These are phyloP conservation scores for Zygosaccharomyces pseudobailii DNA, from an alignment of 1,139 yeast species.

Conservation along the genomic window DNA sequence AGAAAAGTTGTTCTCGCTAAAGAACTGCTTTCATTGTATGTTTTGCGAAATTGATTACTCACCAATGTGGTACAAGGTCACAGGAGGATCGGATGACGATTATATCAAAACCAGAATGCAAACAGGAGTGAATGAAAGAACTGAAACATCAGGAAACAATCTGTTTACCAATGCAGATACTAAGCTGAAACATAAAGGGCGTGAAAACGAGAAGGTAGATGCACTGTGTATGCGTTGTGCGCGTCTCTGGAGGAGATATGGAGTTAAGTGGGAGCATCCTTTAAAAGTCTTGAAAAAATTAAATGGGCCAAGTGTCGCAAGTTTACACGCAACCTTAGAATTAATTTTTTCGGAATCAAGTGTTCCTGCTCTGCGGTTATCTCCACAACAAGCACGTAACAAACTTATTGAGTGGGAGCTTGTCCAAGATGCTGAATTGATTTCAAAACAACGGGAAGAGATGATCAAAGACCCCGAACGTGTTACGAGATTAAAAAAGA, in stretches of 20 bases:
- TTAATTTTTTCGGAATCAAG: conserved; percentile 20
- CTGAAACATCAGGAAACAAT: conserved; percentile 34
- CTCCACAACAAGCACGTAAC: conserved; percentile 32
- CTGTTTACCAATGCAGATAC: conserved; percentile 50
- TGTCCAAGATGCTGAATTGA: conserved; percentile 56
- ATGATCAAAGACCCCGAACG: conserved; percentile 23
- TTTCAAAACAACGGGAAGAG: conserved; percentile 46
- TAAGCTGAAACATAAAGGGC: conserved; percentile 4
- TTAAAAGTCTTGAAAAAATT: conserved; percentile 54
- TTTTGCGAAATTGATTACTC: conserved; percentile 32
- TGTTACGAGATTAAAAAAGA: conserved; percentile 19
- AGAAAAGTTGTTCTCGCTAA: conserved; percentile 21
- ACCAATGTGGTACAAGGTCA: conserved; percentile 37
- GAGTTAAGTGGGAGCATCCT: conserved; percentile 85
- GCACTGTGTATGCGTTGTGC: conserved; percentile 89
- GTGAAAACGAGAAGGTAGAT: conserved; percentile 31
- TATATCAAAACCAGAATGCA: conserved; percentile 19
- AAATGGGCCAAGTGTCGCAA: conserved; percentile 22
- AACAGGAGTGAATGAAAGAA: conserved; percentile 21
- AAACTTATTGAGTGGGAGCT: conserved; percentile 69
- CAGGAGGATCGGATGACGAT: conserved; percentile 67
- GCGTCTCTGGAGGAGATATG: conserved; percentile 84
- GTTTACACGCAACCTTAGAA: conserved; percentile 17
- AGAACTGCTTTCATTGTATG: conserved; percentile 31
- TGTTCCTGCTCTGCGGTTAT: conserved; percentile 13